Conservation (phyloP, 2,329 filamentous ascomycete species). For the Metarhizium humberi region DNA sequence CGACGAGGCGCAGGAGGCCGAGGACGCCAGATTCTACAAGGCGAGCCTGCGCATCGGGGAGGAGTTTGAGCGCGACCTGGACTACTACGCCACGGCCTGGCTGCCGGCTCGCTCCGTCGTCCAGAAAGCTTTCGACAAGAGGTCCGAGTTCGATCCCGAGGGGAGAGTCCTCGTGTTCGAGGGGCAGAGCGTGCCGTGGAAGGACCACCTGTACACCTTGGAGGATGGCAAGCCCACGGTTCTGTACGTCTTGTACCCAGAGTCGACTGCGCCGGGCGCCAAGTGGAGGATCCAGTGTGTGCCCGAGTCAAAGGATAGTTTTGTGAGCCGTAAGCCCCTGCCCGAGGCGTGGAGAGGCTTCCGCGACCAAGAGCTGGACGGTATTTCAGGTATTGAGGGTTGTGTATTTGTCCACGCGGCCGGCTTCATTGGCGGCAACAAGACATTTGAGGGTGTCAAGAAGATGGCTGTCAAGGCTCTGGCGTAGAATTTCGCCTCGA, state of each 20-base stretch:
- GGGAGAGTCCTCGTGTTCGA: conserved; percentile 78
- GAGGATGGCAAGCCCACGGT: conserved; percentile 56
- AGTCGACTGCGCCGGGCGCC: conserved; percentile 62
- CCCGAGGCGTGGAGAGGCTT: conserved; percentile 89
- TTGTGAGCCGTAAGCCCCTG: conserved; percentile 83
- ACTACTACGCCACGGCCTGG: conserved; percentile 70
- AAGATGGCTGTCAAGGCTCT: conserved; percentile 76
- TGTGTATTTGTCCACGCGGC: conserved; percentile 89
- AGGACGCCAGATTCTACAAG: conserved; percentile 69
- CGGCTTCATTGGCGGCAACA: conserved; percentile 94
- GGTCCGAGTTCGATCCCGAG: conserved; percentile 57
- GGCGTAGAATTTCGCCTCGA: conserved; percentile 21
- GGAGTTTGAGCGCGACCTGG: conserved; percentile 74
- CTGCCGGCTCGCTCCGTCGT: conserved; percentile 79
- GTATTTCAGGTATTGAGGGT: conserved; percentile 57
- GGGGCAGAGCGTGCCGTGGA: conserved; percentile 77
- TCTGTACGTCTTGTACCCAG: conserved; percentile 85
- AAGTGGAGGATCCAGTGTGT: conserved; percentile 95
- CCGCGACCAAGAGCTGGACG: conserved; percentile 75
- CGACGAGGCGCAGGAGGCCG: conserved; percentile 53
- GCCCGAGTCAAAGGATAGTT: conserved; percentile 75
- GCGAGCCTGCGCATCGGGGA: conserved; percentile 82
- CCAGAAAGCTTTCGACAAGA: conserved; percentile 61
- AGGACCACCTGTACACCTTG: conserved; percentile 86
- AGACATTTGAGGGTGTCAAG: conserved; percentile 79